Evolutionary conservation across 257 asterid species (phyloP).

Genomic region (Solanum chiquidenum): DNA sequence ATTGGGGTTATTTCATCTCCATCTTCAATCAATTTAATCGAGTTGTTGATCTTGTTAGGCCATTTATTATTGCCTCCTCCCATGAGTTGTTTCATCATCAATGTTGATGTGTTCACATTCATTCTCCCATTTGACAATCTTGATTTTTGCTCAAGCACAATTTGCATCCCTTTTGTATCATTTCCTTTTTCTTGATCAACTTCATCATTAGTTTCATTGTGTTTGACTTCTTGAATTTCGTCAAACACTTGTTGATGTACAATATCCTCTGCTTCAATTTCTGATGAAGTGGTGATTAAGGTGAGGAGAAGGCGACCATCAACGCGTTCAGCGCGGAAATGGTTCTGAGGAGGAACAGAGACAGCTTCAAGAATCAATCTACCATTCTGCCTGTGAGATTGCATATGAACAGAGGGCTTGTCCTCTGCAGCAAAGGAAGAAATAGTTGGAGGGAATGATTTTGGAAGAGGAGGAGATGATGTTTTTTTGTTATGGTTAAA

Average conservation of each 20-base stretch:
- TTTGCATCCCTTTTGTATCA: background rate
- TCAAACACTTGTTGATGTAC: background rate
- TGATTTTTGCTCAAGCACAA: background rate
- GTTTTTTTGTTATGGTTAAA: conserved; percentile 18
- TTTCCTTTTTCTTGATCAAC: background rate
- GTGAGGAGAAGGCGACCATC: conserved; percentile 69
- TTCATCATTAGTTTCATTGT: background rate
- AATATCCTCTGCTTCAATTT: background rate
- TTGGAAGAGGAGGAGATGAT: conserved; percentile 20
- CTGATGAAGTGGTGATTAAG: conserved; percentile 3
- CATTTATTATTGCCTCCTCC: background rate
- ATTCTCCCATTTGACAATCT: conserved; percentile 1
- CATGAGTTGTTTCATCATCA: background rate
- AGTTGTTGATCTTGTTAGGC: background rate
- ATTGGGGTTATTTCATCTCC: background rate
- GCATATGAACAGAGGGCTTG: conserved; percentile 49
- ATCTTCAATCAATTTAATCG: background rate
- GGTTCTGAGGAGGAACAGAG: conserved; percentile 41
- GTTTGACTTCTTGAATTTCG: conserved; percentile 14
- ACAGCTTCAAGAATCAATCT: conserved; percentile 76
- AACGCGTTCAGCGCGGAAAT: conserved; percentile 44
- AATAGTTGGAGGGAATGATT: conserved; percentile 73
- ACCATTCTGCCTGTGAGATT: conserved; percentile 51
- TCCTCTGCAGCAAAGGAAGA: conserved; percentile 37
- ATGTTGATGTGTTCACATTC: background rate